Evolutionary conservation across 2,329 filamentous ascomycete species (phyloP), one percentile per base, ranked within the genome.

Genomic region (Fusarium paranaense): DNA sequence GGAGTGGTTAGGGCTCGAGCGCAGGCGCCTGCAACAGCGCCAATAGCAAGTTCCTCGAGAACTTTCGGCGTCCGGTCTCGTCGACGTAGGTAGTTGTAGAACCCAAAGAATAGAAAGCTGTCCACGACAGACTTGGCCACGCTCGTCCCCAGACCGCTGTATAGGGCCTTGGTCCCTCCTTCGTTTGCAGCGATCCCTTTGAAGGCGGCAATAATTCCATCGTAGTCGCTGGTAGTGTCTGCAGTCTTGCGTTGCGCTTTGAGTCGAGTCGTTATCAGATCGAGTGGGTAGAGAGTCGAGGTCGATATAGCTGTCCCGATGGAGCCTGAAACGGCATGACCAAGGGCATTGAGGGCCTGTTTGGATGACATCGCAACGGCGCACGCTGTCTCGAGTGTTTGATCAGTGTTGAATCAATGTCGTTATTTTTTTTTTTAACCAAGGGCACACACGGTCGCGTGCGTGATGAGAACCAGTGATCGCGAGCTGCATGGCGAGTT

Each of bases 101-200:
- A 92, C 20, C 96, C 87, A 84, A 97, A 97, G 86, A 97, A 97
- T 61, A 97, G 86, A 80, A 97, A 96, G 66, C 92, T 94, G 84
- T 97, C 94, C 33, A 90, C 87, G 25, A 92, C 86, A 27, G 90
- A 91, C 81, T 93, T 94, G 77, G 85, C 87, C 13, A 92, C 90
- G 78, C 94, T 92, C 38, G 89, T 87, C 8, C 87, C 83, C 2
- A 93, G 81, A 30, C 92, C 92, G 27, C 86, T 87, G 79, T 93
- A 98, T 74, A 97, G 91, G 1, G 92, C 93, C 61, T 81, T 80
- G 20, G 92, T 74, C 5, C 93, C 91, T n/a, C 94, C 94, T 81
- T 95, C 93, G 35, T 88, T 86, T 37, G 86, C 84, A 78, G 92
- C 93, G 73, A 97, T 97, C 80, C 90, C 92, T 67, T 86, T 84